A percentile compares a stretch with the other conserved stretches of the same genome.
These are phyloP conservation scores for Skeletonema grethae DNA, from an alignment of 108 stramenopile genomes.

Conservation along the genomic window DNA sequence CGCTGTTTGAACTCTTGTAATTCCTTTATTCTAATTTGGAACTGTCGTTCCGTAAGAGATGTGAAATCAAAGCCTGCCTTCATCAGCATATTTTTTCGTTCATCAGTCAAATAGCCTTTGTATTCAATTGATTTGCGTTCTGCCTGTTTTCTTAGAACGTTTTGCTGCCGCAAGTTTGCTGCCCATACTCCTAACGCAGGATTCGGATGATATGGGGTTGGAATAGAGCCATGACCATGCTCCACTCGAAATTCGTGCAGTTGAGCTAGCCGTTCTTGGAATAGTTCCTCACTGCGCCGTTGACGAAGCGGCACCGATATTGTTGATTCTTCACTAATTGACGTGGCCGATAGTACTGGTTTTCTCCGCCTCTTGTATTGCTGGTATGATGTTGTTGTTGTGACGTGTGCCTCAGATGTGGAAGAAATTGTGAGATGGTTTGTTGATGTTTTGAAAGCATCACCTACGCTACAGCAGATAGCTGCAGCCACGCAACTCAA, in stretches of 20 bases:
- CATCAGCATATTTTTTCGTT: slow-evolving; percentile 15
- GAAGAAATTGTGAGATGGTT: neutral
- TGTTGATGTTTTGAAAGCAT: slow-evolving; percentile 2
- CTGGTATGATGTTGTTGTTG: neutral
- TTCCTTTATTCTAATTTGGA: slow-evolving; percentile 32
- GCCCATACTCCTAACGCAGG: slow-evolving; percentile 50
- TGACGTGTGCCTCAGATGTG: neutral
- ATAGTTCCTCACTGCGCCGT: slow-evolving; percentile 9
- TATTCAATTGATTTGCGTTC: slow-evolving; percentile 25
- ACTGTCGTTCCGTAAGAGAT: slow-evolving; percentile 46
- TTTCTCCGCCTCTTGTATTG: slow-evolving; percentile 2
- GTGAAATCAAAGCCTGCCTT: slow-evolving; percentile 43
- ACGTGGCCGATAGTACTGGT: neutral
- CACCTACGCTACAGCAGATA: neutral
- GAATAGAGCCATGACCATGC: slow-evolving; percentile 39
- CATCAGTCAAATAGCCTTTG: slow-evolving; percentile 38
- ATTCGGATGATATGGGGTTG: slow-evolving; percentile 33
- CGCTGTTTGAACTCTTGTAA: slow-evolving; percentile 35
- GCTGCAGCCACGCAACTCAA: neutral
- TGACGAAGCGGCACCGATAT: neutral
- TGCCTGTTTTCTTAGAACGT: slow-evolving; percentile 28
- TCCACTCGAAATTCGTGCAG: slow-evolving; percentile 13
- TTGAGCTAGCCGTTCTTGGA: slow-evolving; percentile 22
- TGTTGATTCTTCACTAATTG: neutral
- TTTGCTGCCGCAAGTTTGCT: slow-evolving; percentile 41